These are phyloP conservation scores for Cercospora citrullina DNA, from an alignment of 2,329 filamentous ascomycete genomes.

Conservation along the genomic window DNA sequence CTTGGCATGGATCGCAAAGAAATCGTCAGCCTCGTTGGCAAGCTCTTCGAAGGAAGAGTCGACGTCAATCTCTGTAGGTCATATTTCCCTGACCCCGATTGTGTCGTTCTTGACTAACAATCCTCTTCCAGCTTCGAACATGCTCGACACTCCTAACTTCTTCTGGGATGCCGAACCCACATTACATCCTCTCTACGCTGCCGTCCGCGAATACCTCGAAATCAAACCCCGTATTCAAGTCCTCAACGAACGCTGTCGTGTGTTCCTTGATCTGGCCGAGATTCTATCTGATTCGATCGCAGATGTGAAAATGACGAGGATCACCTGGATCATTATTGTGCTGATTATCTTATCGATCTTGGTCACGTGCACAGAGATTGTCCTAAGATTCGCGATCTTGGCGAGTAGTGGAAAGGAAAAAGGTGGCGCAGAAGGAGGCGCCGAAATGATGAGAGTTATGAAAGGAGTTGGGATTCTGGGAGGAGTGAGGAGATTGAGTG, in stretches of 20 bases:
- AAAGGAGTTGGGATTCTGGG: slow-evolving; percentile 6
- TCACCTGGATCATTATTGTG: slow-evolving; percentile 98
- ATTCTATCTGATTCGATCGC: slow-evolving; percentile 90
- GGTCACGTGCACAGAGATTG: slow-evolving; percentile 87
- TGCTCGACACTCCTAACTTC: slow-evolving; percentile 93
- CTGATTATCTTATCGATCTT: slow-evolving; percentile 88
- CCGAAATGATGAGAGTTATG: not conserved
- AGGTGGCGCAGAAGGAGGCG: not conserved
- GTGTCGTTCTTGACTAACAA: not conserved
- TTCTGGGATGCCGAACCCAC: slow-evolving; percentile 98
- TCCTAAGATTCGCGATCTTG: slow-evolving; percentile 78
- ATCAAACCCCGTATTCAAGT: slow-evolving; percentile 96
- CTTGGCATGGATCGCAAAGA: slow-evolving; percentile 89
- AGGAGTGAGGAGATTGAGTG: not conserved
- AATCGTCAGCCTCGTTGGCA: slow-evolving; percentile 86
- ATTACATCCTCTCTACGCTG: slow-evolving; percentile 87
- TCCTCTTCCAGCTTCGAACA: slow-evolving; percentile 73
- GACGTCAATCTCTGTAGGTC: slow-evolving; percentile 94
- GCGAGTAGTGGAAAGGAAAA: slow-evolving; percentile 25
- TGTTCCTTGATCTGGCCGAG: slow-evolving; percentile 94
- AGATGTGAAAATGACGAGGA: slow-evolving; percentile 90
- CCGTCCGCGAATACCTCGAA: slow-evolving; percentile 94
- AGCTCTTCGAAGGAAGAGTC: slow-evolving; percentile 88
- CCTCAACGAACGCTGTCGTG: slow-evolving; percentile 92
- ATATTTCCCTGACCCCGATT: not conserved